phyloP scores from a whole-genome alignment of 441 rosid genomes.

The Corymbia calophylla region DNA sequence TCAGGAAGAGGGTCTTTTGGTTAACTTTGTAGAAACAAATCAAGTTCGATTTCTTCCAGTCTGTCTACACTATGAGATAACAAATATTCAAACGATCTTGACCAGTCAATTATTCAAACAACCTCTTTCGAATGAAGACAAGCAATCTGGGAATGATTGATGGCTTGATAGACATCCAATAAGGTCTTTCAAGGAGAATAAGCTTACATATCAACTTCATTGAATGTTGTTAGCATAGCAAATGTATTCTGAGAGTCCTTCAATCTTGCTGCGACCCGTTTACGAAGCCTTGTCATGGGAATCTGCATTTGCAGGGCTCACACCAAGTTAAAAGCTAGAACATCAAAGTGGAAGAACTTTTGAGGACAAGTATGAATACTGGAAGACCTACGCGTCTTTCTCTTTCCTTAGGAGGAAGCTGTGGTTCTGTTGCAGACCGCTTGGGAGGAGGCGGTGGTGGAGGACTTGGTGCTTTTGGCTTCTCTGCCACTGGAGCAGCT shows the following conservation, averaged over 20 bases:
- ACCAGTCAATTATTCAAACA: not conserved
- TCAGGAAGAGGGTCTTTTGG: not conserved
- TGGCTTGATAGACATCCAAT: not conserved
- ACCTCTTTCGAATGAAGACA: not conserved
- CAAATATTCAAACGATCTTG: not conserved
- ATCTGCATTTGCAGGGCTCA: constrained; percentile 43
- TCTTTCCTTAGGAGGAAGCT: constrained; percentile 95
- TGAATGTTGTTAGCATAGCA: constrained; percentile 92
- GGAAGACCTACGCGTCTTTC: constrained; percentile 78
- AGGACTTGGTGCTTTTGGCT: constrained; percentile 43
- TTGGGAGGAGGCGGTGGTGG: constrained; percentile 37
- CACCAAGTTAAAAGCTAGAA: constrained; percentile 5
- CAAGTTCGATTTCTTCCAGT: not conserved
- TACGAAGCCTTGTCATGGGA: constrained; percentile 96
- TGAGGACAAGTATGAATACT: not conserved
- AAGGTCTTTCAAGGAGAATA: not conserved
- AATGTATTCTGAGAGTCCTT: constrained; percentile 93
- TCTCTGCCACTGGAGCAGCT: constrained; percentile 46
- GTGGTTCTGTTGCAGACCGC: constrained; percentile 74
- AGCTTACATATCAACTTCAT: constrained; percentile 97
- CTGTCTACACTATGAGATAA: not conserved
- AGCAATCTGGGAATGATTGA: not conserved
- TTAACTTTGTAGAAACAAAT: not conserved
- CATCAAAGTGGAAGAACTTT: not conserved
- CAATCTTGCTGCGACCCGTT: constrained; percentile 79